phyloP scores from a whole-genome alignment of 805 yeast species.

The Yarrowia sp. region DNA sequence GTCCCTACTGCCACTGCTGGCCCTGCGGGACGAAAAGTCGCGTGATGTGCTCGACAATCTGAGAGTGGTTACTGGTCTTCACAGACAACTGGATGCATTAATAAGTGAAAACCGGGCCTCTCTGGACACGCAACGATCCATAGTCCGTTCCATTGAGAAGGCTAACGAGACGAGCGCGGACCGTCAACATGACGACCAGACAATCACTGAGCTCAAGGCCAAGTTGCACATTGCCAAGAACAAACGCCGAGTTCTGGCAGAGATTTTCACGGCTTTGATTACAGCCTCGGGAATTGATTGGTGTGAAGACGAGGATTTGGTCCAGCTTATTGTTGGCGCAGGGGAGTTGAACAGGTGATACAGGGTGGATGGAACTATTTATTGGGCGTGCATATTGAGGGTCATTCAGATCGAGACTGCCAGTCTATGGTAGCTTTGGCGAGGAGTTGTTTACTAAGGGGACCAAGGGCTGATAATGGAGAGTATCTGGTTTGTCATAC shows the following conservation, averaged over 20 bases:
- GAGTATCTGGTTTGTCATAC: too few relatives aligned
- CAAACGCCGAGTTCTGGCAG: constrained; percentile 28
- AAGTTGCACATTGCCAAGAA: constrained; percentile 1
- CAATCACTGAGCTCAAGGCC: not conserved
- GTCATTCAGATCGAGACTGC: too few relatives aligned
- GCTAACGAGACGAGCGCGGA: not conserved
- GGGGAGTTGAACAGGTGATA: constrained; percentile 13
- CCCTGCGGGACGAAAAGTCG: constrained; percentile 1
- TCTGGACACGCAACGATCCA: not conserved
- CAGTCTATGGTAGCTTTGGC: too few relatives aligned
- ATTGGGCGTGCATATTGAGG: too few relatives aligned
- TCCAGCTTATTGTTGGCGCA: constrained; percentile 20
- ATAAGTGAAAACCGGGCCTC: not conserved
- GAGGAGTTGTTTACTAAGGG: too few relatives aligned
- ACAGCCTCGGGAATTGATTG: constrained; percentile 31
- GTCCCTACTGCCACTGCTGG: not conserved
- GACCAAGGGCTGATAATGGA: too few relatives aligned
- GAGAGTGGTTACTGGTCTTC: not conserved
- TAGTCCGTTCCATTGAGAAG: not conserved
- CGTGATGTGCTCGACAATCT: not conserved
- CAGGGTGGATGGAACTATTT: not conserved
- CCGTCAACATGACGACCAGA: not conserved
- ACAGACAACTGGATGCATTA: not conserved
- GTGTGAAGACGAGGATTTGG: constrained; percentile 26
- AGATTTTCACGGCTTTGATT: constrained; percentile 29